Evolutionary conservation across 768 basidiomycete species (phyloP), one percentile per base, ranked within the genome.

Genomic region (Gyrodon lividus): DNA sequence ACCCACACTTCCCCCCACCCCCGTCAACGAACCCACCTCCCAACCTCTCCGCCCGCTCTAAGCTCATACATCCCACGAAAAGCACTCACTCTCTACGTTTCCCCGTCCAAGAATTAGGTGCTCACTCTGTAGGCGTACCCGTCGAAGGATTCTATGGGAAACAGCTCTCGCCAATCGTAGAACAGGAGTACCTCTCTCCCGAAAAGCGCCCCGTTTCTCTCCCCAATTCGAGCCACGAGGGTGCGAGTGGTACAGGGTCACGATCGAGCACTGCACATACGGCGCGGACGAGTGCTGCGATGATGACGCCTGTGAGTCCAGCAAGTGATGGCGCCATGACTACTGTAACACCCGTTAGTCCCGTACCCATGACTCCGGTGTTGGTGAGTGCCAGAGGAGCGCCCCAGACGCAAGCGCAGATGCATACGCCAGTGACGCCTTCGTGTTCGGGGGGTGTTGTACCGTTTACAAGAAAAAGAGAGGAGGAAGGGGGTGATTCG

Each of bases 151-250:
- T 56, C 28, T 62, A 56, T 46, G 65, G 55, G 44, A 60, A 59
- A 44, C 84, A 77, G 40, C 75, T 87, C 33, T 85, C 85, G 2
- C 84, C 86, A 0, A 86, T 87, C 35, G 75, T 74, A 8, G 86
- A 87, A 66, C 78, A 78, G 56, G 81, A 85, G 48, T 84, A 84
- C 59, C 61, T 81, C 48, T 81, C 83, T 6, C 81, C 81, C 0
- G 73, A 74, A 43, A 70, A 68, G 52, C 68, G 70, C 30, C 68
- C 72, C 46, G 66, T 46, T 38, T 72, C 69, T 46, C 65, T 71
- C 37, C 67, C 54, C 13, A 65, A 54, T 46, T 68, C 55, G 4
- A 64, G 61, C 47, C 48, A 56, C 37, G 65, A 62, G 8, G 28
- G 8, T 28, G 10, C 28, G 28, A 28, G 28, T 7, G 60, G 60